phyloP scores from a whole-genome alignment of 768 basidiomycete genomes.

The Panellus pusillus region DNA sequence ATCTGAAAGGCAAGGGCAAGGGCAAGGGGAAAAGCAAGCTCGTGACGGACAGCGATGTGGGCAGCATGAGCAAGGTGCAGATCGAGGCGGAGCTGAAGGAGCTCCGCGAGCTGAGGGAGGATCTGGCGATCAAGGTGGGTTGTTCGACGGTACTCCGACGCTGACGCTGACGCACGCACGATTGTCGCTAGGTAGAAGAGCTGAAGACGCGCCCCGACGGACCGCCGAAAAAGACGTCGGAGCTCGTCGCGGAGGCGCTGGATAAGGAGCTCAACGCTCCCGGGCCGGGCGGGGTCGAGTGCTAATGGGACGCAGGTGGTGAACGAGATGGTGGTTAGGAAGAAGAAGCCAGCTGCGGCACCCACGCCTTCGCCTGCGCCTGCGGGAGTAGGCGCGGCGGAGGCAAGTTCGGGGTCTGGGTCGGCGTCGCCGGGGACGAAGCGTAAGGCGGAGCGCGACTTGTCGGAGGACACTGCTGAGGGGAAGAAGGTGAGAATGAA shows the following conservation, averaged over 20 bases:
- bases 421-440: slow-evolving; percentile 37
- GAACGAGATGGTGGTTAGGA: slow-evolving; percentile 88
- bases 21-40: slow-evolving; percentile 42
- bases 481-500: slow-evolving; percentile 69
- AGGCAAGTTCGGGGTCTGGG: background rate
- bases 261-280: slow-evolving; percentile 66
- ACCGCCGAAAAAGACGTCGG: slow-evolving; percentile 55
- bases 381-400: too few relatives aligned
- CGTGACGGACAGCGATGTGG: slow-evolving; percentile 53
- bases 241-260: slow-evolving; percentile 66
- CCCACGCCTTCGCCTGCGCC: slow-evolving; percentile 29
- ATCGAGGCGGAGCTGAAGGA: slow-evolving; percentile 82
- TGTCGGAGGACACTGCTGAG: slow-evolving; percentile 40
- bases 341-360: slow-evolving; percentile 63
- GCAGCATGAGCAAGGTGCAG: slow-evolving; percentile 70
- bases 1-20: slow-evolving; percentile 75
- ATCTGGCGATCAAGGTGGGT: slow-evolving; percentile 79
- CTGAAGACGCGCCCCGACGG: slow-evolving; percentile 79
- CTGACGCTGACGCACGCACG: background rate
- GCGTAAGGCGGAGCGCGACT: slow-evolving; percentile 73
- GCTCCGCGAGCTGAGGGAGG: slow-evolving; percentile 69
- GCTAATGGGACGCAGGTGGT: slow-evolving; percentile 39
- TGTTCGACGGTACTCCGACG: background rate
- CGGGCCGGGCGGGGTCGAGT: slow-evolving; percentile 11
- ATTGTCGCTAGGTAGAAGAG: slow-evolving; percentile 72